Conservation (phyloP, 352 stramenopile species). For the Phytophthora pseudosyringae region DNA sequence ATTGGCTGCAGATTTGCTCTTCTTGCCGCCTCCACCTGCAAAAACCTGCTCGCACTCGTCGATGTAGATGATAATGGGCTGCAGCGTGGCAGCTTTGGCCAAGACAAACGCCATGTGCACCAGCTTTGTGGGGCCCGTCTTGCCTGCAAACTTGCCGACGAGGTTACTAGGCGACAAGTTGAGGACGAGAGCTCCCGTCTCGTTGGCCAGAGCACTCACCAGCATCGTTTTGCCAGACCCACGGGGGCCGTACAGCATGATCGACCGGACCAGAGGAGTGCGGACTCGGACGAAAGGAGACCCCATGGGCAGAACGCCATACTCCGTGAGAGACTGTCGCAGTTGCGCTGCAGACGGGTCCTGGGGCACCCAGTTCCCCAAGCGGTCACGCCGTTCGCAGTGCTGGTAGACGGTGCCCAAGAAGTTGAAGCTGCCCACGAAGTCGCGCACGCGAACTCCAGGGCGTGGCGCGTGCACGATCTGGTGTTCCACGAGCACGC, state of each 20-base stretch:
- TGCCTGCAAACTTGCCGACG: conserved; percentile 93
- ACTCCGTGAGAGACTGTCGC: conserved; percentile 90
- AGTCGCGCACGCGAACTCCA: conserved; percentile 67
- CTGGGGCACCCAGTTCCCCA: conserved; percentile 90
- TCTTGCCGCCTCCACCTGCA: conserved; percentile 71
- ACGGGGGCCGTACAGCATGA: conserved; percentile 94
- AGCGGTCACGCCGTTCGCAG: conserved; percentile 60
- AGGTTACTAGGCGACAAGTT: conserved; percentile 94
- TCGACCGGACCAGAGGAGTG: conserved; percentile 81
- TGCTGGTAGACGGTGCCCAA: conserved; percentile 82
- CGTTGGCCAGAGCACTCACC: conserved; percentile 91
- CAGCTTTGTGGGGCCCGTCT: conserved; percentile 91
- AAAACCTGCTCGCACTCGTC: conserved; percentile 94
- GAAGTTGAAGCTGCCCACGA: conserved; percentile 94
- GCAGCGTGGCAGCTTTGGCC: conserved; percentile 83
- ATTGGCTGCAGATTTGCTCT: conserved; percentile 62
- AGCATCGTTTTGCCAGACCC: conserved; percentile 94
- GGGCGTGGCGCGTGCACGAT: conserved; percentile 75
- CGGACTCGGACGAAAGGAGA: conserved; percentile 76
- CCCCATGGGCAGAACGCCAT: conserved; percentile 90
- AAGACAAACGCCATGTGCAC: conserved; percentile 95
- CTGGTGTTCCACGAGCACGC: conserved; percentile 88
- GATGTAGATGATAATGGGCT: conserved; percentile 95
- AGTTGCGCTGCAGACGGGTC: conserved; percentile 93
- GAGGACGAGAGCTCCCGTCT: conserved; percentile 94